Conservation (phyloP, 768 basidiomycete species). For the Hypholoma sublateritium region DNA sequence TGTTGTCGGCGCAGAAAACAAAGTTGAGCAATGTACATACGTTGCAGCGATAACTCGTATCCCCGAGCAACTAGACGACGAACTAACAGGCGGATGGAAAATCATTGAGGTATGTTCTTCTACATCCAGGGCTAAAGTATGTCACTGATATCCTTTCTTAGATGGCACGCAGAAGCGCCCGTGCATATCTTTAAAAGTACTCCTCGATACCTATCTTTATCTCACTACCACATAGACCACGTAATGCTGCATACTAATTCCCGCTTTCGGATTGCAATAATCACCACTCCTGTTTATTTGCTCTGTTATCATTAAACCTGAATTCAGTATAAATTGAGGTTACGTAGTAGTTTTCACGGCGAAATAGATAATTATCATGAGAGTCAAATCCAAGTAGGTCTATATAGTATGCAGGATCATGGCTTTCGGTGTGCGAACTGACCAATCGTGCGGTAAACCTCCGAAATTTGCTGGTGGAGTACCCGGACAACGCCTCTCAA, state of each 20-base stretch:
- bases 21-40: constrained; percentile 92
- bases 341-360: no score
- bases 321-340: no score
- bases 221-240: constrained; percentile 16
- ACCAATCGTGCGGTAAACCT: no score
- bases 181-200: constrained; percentile 45
- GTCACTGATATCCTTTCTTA: constrained; percentile 14
- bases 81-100: constrained; percentile 98
- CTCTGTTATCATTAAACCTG: background rate
- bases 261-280: constrained; percentile 11
- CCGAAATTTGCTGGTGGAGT: no score
- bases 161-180: constrained; percentile 46
- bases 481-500: no score
- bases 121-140: background rate
- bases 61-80: constrained; percentile 85
- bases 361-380: no score
- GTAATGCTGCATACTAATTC: constrained; percentile 11
- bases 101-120: constrained; percentile 77
- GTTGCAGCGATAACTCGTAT: constrained; percentile 88
- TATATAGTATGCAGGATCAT: no score
- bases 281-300: constrained; percentile 6
- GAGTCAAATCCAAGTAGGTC: no score
- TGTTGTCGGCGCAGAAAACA: constrained; percentile 82
- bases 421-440: no score
- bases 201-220: constrained; percentile 16